Conservation (phyloP, 805 yeast genomes). For the Cyberlindnera maclurae region DNA sequence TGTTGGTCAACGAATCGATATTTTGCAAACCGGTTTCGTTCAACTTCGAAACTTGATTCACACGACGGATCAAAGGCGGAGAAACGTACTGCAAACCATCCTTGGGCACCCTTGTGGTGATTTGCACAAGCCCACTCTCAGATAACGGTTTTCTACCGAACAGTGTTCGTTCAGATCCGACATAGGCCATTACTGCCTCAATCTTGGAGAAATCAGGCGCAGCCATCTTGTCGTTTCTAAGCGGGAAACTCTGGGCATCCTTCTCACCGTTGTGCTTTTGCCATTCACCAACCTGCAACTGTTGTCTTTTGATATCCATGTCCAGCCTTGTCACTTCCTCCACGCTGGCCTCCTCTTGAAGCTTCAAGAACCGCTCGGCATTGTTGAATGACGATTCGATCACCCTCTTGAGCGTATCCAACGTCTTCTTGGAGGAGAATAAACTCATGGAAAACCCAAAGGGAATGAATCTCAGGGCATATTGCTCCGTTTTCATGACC, state of each 20-base stretch:
- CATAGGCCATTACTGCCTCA: slow-evolving; percentile 8
- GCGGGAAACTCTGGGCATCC: slow-evolving; percentile 14
- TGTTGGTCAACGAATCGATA: slow-evolving; percentile 23
- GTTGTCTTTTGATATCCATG: slow-evolving; percentile 13
- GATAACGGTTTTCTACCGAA: slow-evolving; percentile 1
- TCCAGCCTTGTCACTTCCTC: slow-evolving; percentile 17
- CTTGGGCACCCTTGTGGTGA: slow-evolving; percentile 26
- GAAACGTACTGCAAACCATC: slow-evolving; percentile 31
- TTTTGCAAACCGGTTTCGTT: slow-evolving; percentile 30
- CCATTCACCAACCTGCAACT: slow-evolving; percentile 5
- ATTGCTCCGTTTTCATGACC: slow-evolving; percentile 29
- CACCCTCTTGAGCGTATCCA: slow-evolving; percentile 6
- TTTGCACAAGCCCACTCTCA: slow-evolving; percentile 26
- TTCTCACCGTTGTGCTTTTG: background rate
- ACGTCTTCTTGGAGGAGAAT: slow-evolving; percentile 11
- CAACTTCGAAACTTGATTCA: slow-evolving; percentile 28
- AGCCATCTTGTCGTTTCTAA: slow-evolving; percentile 14
- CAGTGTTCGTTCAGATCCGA: background rate
- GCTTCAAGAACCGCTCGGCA: slow-evolving; percentile 14
- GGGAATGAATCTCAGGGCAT: slow-evolving; percentile 33
- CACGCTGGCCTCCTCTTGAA: slow-evolving; percentile 12
- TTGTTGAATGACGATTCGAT: slow-evolving; percentile 13
- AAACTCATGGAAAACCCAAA: slow-evolving; percentile 28
- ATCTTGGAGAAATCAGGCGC: slow-evolving; percentile 17
- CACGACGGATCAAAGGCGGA: slow-evolving; percentile 30